Percentiles rank a stretch among this genome's conserved stretches.
phyloP scores from a whole-genome alignment of 2,329 filamentous ascomycete species.

The Metarhizium album region DNA sequence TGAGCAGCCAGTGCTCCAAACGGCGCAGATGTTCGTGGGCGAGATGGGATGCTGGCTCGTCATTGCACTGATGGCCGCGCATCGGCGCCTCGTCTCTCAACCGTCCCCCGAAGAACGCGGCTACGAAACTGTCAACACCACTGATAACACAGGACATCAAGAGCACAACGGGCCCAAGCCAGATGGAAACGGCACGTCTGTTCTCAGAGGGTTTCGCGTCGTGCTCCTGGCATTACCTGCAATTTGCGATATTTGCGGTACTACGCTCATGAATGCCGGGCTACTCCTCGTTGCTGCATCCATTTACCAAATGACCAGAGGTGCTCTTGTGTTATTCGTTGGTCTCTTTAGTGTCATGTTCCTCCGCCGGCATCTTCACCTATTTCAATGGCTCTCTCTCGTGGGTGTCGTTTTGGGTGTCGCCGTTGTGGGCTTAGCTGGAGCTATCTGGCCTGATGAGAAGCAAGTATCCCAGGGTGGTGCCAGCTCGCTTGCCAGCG shows the following conservation, averaged over 20 bases:
- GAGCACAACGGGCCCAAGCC: constrained; percentile 17
- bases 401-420: constrained; percentile 82
- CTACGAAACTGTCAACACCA: constrained; percentile 54
- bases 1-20: constrained; percentile 93
- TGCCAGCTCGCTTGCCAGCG: constrained; percentile 20
- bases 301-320: constrained; percentile 98
- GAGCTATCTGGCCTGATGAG: constrained; percentile 64
- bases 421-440: constrained; percentile 79
- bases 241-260: constrained; percentile 87
- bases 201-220: constrained; percentile 61
- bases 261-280: constrained; percentile 94
- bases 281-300: constrained; percentile 88
- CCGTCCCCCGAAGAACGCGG: constrained; percentile 35
- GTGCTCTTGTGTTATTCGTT: constrained; percentile 89
- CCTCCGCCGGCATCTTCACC: constrained; percentile 62
- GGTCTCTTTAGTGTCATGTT: constrained; percentile 92
- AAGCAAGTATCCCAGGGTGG: constrained; percentile 31
- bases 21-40: constrained; percentile 94
- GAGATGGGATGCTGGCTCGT: constrained; percentile 96
- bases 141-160: constrained; percentile 24
- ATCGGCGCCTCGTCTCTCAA: constrained; percentile 43
- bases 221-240: constrained; percentile 73
- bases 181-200: constrained; percentile 44
- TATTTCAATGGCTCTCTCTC: constrained; percentile 91
- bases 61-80: constrained; percentile 58